Percentiles rank a stretch among this genome's conserved stretches.
These are phyloP conservation scores for Helianthus annuus DNA, from an alignment of 129 eudicot species.

Conservation along the genomic window HanXRQr2.0-SUNRISE NC_035444.2:138346101-138346600, in stretches of 20 bases:
- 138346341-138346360: background rate
- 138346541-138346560: slow-evolving; percentile 17
- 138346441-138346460: background rate
- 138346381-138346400: background rate
- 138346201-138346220: no score
- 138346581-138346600: slow-evolving; percentile 13
- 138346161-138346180: no score
- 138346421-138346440: background rate
- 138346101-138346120: no score
- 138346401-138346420: background rate
- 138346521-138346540: background rate
- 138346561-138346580: slow-evolving; percentile 4
- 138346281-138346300: no score
- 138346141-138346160: no score
- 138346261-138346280: no score
- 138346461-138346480: background rate
- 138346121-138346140: no score
- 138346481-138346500: background rate
- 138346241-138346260: no score
- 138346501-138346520: background rate
- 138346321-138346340: no score
- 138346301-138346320: no score
- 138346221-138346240: no score
- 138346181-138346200: no score
- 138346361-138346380: background rate